Percentiles rank a stretch among this genome's conserved stretches.
Evolutionary conservation across 352 stramenopile species (phyloP).

Genomic region (Phytophthora nicotianae): DNA sequence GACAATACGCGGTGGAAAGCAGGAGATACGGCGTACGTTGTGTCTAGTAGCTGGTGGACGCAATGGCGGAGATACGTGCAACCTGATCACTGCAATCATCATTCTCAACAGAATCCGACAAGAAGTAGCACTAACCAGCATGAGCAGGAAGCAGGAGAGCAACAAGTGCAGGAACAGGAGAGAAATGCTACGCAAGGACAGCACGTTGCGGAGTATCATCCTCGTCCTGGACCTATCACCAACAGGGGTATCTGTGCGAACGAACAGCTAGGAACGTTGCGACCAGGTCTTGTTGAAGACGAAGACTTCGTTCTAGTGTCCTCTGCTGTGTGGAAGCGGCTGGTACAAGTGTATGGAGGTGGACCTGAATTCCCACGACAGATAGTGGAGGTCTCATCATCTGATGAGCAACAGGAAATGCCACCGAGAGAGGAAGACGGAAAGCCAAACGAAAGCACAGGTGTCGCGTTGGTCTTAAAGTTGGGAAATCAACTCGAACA

Average conservation of each 20-base stretch:
- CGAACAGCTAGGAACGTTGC: constrained; percentile 47
- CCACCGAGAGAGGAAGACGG: constrained; percentile 18
- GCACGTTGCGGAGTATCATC: constrained; percentile 8
- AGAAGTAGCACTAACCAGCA: constrained; percentile 3
- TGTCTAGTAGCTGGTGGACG: constrained; percentile 61
- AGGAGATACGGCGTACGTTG: constrained; percentile 55
- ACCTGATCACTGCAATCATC: constrained; percentile 5
- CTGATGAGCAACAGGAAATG: constrained; percentile 25
- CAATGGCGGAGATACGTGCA: constrained; percentile 56
- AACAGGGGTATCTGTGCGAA: constrained; percentile 50
- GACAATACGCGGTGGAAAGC: constrained; percentile 43
- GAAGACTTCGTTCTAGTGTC: constrained; percentile 60
- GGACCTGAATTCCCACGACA: constrained; percentile 62
- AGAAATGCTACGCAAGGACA: background rate
- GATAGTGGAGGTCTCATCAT: constrained; percentile 28
- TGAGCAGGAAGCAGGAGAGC: constrained; percentile 30
- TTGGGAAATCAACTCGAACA: constrained; percentile 16
- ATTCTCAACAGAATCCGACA: background rate
- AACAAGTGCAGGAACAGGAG: constrained; percentile 19
- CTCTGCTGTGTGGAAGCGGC: constrained; percentile 48
- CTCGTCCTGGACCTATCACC: constrained; percentile 48
- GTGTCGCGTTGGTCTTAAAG: constrained; percentile 1
- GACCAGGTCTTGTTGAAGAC: constrained; percentile 32
- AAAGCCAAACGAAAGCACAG: background rate
- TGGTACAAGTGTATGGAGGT: constrained; percentile 60